Evolutionary conservation across 345 rosid genomes (phyloP).

Genomic region (Raphanus sativus): DNA sequence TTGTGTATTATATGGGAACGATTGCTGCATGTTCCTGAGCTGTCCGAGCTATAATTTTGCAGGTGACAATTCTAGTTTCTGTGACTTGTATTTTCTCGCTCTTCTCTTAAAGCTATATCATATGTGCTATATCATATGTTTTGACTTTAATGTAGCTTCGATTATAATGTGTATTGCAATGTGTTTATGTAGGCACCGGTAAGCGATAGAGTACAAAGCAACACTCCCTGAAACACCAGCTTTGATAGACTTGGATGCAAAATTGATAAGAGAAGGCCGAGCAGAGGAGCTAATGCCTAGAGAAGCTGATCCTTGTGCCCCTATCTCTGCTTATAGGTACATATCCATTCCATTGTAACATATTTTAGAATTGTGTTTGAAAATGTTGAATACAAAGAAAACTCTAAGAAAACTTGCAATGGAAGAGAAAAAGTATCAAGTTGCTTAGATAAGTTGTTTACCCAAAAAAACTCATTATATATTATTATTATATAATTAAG

Average conservation of each 20-base stretch:
- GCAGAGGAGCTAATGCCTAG: background rate
- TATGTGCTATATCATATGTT: slow-evolving; percentile 6
- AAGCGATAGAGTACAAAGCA: slow-evolving; percentile 86
- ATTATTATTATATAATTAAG: too few relatives aligned
- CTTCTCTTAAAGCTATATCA: too few relatives aligned
- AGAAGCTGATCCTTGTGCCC: slow-evolving; percentile 65
- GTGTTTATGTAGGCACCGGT: slow-evolving; percentile 76
- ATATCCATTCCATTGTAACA: background rate
- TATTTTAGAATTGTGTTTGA: background rate
- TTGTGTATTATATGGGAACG: too few relatives aligned
- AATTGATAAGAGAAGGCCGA: too few relatives aligned
- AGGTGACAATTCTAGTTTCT: too few relatives aligned
- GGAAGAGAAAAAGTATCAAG: too few relatives aligned
- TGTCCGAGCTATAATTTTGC: too few relatives aligned
- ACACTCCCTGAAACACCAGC: slow-evolving; percentile 90
- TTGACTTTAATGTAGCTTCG: background rate
- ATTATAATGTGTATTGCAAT: slow-evolving; percentile 34
- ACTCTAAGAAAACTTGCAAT: too few relatives aligned
- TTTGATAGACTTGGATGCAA: slow-evolving; percentile 87
- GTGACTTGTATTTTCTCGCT: too few relatives aligned
- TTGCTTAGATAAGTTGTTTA: too few relatives aligned
- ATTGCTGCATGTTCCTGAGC: too few relatives aligned
- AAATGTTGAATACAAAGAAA: slow-evolving; percentile 1
- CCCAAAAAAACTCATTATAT: too few relatives aligned
- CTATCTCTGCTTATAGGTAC: slow-evolving; percentile 78